phyloP scores from a whole-genome alignment of 352 stramenopile species.

The Pythium aristosporum region DNA sequence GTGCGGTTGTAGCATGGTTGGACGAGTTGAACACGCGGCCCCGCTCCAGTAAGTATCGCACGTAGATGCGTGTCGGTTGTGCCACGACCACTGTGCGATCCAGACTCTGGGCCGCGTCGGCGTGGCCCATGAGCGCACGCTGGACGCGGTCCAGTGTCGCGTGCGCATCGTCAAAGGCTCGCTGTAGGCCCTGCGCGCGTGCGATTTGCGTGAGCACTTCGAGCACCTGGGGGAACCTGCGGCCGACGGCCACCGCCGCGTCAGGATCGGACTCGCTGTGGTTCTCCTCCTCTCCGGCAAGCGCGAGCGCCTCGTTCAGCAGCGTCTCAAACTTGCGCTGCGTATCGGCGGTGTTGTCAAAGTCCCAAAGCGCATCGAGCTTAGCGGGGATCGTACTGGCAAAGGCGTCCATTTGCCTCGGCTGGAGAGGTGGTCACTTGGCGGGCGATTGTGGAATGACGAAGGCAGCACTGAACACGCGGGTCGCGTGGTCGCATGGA shows the following conservation, averaged over 20 bases:
- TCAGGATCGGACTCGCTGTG: not conserved
- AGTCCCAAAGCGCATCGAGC: constrained; percentile 19
- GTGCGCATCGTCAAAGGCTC: constrained; percentile 26
- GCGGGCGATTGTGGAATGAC: not conserved
- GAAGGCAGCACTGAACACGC: not conserved
- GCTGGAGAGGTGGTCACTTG: not conserved
- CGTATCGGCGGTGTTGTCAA: constrained; percentile 8
- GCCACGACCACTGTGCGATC: no score
- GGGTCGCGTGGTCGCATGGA: not conserved
- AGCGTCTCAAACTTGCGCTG: constrained; percentile 14
- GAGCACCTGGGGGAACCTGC: constrained; percentile 4
- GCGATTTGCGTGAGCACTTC: constrained; percentile 29
- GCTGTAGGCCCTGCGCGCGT: constrained; percentile 23
- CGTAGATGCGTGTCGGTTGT: no score
- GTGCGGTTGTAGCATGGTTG: no score
- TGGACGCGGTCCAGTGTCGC: constrained; percentile 21
- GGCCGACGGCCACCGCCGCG: not conserved
- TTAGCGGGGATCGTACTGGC: not conserved
- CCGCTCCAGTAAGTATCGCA: no score
- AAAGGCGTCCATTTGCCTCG: constrained; percentile 6
- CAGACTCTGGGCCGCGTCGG: no score
- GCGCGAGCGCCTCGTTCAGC: constrained; percentile 7
- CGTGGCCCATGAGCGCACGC: not conserved
- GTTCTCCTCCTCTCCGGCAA: not conserved
- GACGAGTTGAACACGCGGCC: no score